Evolutionary conservation across 129 eudicot genomes (phyloP).

Genomic region (Gnaphalium uliginosum): DNA sequence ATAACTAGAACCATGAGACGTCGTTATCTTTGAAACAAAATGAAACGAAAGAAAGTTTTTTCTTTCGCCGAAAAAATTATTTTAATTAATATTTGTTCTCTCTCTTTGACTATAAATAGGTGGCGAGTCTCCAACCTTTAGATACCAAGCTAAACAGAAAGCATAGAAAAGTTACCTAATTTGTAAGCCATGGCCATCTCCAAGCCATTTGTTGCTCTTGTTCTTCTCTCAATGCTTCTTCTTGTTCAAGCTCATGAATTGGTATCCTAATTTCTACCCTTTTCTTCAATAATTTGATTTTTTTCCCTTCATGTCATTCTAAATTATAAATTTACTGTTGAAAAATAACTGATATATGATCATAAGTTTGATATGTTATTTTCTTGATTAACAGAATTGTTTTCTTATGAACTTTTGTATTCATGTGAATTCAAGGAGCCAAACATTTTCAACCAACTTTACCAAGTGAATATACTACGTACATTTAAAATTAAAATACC

Average conservation of each 20-base stretch:
- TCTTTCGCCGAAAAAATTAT: background rate
- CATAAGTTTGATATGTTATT: background rate
- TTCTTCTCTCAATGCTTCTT: slow-evolving; percentile 40
- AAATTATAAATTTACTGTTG: background rate
- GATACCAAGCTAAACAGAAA: slow-evolving; percentile 27
- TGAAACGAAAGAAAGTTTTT: background rate
- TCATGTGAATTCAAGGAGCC: background rate
- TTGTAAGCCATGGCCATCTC: slow-evolving; percentile 40
- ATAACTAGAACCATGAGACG: background rate
- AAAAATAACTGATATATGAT: background rate
- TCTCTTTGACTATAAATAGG: slow-evolving; percentile 37
- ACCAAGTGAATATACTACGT: background rate
- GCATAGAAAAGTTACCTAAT: background rate
- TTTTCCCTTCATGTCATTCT: slow-evolving; percentile 10
- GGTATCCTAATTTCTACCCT: slow-evolving; percentile 10
- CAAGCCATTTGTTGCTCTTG: slow-evolving; percentile 32
- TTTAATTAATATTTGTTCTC: slow-evolving; percentile 11
- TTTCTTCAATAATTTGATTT: background rate
- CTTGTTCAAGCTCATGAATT: slow-evolving; percentile 40
- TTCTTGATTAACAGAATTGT: background rate
- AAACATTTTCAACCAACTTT: background rate
- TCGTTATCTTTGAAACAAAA: background rate
- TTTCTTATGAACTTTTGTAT: background rate
- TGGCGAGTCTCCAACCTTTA: slow-evolving; percentile 15
- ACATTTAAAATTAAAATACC: background rate